Conservation (phyloP, 2,329 filamentous ascomycete species). For the Trichophyton benhamiae region DNA sequence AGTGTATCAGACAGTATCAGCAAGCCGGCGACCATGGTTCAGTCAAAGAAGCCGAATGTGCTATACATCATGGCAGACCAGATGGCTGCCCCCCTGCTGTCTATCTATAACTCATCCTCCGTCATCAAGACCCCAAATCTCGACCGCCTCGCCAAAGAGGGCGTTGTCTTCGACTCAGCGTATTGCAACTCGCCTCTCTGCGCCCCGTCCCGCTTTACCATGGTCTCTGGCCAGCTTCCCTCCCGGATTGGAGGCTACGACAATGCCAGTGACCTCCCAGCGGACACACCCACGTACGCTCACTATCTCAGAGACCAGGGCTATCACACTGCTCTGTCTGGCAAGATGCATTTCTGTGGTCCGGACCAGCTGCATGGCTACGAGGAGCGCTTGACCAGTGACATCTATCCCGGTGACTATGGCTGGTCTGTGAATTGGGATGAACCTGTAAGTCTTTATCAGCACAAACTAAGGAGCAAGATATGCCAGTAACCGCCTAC, state of each 20-base stretch:
- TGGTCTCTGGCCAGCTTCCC: slow-evolving; percentile 84
- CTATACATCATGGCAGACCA: slow-evolving; percentile 97
- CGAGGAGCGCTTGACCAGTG: slow-evolving; percentile 80
- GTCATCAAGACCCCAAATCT: slow-evolving; percentile 88
- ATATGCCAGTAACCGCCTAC: background rate
- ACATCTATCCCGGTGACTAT: slow-evolving; percentile 90
- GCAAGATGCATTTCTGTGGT: slow-evolving; percentile 91
- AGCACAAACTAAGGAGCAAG: no score
- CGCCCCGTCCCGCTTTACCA: slow-evolving; percentile 82
- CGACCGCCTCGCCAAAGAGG: slow-evolving; percentile 64
- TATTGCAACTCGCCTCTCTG: slow-evolving; percentile 92
- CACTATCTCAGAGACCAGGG: slow-evolving; percentile 76
- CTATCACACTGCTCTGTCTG: slow-evolving; percentile 81
- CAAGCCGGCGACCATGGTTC: slow-evolving; percentile 6
- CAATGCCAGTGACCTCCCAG: slow-evolving; percentile 73
- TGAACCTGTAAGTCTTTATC: slow-evolving; percentile 46
- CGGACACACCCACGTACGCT: slow-evolving; percentile 79
- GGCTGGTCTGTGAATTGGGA: slow-evolving; percentile 97
- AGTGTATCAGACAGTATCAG: no score
- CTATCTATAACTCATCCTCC: slow-evolving; percentile 79
- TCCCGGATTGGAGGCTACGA: slow-evolving; percentile 88
- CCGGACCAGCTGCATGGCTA: slow-evolving; percentile 85
- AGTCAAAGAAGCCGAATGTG: slow-evolving; percentile 54
- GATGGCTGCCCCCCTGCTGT: slow-evolving; percentile 76
- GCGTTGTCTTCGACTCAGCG: slow-evolving; percentile 83